A percentile compares a stretch with the other conserved stretches of the same genome.
phyloP scores from a whole-genome alignment of 345 rosid genomes.

The Salix viminalis region DNA sequence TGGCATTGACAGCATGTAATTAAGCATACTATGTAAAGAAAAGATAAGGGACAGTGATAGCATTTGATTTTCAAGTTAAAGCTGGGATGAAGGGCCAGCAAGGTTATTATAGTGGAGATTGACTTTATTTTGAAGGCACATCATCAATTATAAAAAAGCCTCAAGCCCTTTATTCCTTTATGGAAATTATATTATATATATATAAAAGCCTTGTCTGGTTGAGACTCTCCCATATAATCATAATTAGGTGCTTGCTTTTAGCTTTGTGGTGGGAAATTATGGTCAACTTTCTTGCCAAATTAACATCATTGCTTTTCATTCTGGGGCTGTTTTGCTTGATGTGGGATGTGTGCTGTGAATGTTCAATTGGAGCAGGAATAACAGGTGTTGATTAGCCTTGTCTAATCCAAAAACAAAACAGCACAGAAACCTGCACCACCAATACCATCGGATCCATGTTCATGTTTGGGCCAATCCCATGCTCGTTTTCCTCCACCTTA shows the following conservation, averaged over 20 bases:
- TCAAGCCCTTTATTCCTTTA: constrained; percentile 19
- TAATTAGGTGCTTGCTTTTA: constrained; percentile 33
- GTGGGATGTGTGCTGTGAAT: neutral
- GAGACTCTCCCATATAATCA: constrained; percentile 21
- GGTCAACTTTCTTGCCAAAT: constrained; percentile 38
- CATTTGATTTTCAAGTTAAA: neutral
- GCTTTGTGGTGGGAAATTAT: constrained; percentile 30
- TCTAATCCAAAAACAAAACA: neutral
- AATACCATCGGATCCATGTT: neutral
- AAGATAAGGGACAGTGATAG: neutral
- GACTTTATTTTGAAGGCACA: constrained; percentile 33
- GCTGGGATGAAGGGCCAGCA: neutral
- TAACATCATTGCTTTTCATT: constrained; percentile 22
- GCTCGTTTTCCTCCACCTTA: neutral
- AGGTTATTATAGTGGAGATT: constrained; percentile 9
- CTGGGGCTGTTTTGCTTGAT: neutral
- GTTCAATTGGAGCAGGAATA: neutral
- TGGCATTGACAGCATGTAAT: neutral
- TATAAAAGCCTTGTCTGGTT: constrained; percentile 10
- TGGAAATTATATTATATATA: constrained; percentile 5
- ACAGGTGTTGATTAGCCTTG: neutral
- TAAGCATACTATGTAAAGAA: neutral
- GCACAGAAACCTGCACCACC: neutral
- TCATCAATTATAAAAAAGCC: constrained; percentile 15
- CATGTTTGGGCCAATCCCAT: neutral